Evolutionary conservation across 257 asterid genomes (phyloP), one percentile per base, ranked within the genome.

Genomic region (Petrea volubilis): DNA sequence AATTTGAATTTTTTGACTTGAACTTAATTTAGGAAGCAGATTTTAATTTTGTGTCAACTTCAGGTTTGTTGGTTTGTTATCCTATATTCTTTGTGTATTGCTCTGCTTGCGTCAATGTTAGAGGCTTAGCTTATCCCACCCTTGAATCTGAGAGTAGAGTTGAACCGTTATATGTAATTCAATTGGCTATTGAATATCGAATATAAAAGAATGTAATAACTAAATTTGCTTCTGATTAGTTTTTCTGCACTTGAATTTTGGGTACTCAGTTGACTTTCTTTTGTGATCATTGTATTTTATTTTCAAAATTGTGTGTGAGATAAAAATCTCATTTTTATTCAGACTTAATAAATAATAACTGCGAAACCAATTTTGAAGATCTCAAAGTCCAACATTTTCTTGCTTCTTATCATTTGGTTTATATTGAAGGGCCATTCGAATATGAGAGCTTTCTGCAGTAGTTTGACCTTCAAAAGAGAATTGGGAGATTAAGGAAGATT

Each of bases 401-500:
- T 17, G 31, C 60, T 23, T 2, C 7, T 64, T 61, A 41, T 46
- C 24, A 18, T 46, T 56, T 70, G 41, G 24, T 14, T 20, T 57
- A 44, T 5, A 49, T 9, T 27, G 50, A 38, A 63, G 47, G 25
- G 64, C 27, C 1, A 24, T 33, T 44, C 50, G 43, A 47, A 40
- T 17, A 50, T 14, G 13, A 40, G 18, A 6, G 34, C 2, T 57
- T 6, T 25, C 41, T 49, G 40, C 58, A 41, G 29, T 28, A 55
- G 9, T 47, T 62, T 23, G 13, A 34, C 24, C 79, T 51, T 57
- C 27, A 34, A n/a, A 18, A 59, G 53, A 41, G n/a, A n/a, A n/a
- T n/a, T 20, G 68, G 60, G 70, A 74, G 44, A 20, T 33, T 50
- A 23, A 46, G 55, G 51, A 25, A 64, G 52, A 51, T 50, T 57